These are phyloP conservation scores for Pseudocercospora eumusae DNA, from an alignment of 2,329 filamentous ascomycete genomes.

Conservation along the genomic window DNA sequence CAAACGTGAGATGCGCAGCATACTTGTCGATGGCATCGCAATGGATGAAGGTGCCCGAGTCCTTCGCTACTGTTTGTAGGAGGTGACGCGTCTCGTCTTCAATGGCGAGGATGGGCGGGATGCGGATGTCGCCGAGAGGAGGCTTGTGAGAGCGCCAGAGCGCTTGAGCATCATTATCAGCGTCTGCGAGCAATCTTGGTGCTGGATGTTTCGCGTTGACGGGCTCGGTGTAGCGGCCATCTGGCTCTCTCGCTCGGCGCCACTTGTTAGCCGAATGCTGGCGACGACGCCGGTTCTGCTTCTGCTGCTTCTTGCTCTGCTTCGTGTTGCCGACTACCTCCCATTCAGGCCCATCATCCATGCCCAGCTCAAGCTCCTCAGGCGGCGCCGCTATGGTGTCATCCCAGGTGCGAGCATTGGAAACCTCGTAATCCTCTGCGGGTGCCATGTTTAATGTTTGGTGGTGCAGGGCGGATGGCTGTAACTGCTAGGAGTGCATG, in stretches of 20 bases:
- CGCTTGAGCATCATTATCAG: slow-evolving; percentile 25
- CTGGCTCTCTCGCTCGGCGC: neutral
- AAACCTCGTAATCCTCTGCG: slow-evolving; percentile 25
- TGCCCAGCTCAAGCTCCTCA: neutral
- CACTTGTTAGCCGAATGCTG: slow-evolving; percentile 1
- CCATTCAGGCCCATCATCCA: neutral
- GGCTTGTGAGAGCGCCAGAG: slow-evolving; percentile 26
- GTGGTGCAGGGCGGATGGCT: neutral
- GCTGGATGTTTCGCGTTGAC: neutral
- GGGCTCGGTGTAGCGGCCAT: neutral
- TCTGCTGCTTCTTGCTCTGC: slow-evolving; percentile 1
- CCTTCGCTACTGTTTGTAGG: slow-evolving; percentile 23
- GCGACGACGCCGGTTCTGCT: neutral
- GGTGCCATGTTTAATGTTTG: neutral
- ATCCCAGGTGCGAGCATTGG: slow-evolving; percentile 30
- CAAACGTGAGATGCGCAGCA: slow-evolving; percentile 21
- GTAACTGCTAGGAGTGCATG: neutral
- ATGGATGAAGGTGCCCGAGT: slow-evolving; percentile 30
- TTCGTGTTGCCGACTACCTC: neutral
- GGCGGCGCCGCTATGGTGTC: slow-evolving; percentile 2
- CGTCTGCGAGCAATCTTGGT: slow-evolving; percentile 11
- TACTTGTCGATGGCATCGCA: slow-evolving; percentile 12
- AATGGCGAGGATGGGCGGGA: slow-evolving; percentile 28
- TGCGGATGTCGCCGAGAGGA: slow-evolving; percentile 20
- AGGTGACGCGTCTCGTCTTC: neutral